Evolutionary conservation across 2,329 filamentous ascomycete species (phyloP).

Genomic region (Xylaria polymorpha): DNA sequence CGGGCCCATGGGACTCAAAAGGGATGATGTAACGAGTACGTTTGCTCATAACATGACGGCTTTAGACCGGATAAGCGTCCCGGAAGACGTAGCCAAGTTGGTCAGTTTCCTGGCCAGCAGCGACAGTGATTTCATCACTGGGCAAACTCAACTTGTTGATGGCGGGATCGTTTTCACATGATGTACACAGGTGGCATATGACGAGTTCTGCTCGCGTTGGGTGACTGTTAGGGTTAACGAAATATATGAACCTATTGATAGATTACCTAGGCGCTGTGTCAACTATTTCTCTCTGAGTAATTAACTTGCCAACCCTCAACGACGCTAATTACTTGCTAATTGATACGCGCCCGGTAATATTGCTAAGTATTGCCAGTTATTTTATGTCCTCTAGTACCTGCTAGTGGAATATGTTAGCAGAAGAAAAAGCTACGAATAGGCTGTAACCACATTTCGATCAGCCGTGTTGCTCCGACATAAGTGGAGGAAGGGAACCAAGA

Average conservation of each 20-base stretch:
- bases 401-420: not conserved
- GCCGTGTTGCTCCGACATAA: too few species aligned
- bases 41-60: slow-evolving; percentile 65
- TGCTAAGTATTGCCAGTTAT: too few species aligned
- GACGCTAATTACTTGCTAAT: not conserved
- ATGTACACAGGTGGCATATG: not conserved
- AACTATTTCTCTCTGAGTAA: not conserved
- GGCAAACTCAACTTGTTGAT: slow-evolving; percentile 72
- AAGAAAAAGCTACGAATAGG: too few species aligned
- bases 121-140: slow-evolving; percentile 73
- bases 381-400: too few species aligned
- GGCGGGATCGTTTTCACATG: slow-evolving; percentile 59
- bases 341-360: not conserved
- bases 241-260: not conserved
- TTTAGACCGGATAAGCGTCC: slow-evolving; percentile 67
- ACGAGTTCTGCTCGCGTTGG: not conserved
- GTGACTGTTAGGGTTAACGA: not conserved
- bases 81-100: slow-evolving; percentile 71
- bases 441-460: too few species aligned
- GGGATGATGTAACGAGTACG: slow-evolving; percentile 66
- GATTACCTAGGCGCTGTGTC: not conserved
- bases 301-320: not conserved
- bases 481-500: too few species aligned
- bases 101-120: slow-evolving; percentile 70
- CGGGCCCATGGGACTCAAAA: slow-evolving; percentile 60